These are phyloP conservation scores for Trifolium repens DNA, from an alignment of 306 rosid species.

Conservation along the genomic window DNA sequence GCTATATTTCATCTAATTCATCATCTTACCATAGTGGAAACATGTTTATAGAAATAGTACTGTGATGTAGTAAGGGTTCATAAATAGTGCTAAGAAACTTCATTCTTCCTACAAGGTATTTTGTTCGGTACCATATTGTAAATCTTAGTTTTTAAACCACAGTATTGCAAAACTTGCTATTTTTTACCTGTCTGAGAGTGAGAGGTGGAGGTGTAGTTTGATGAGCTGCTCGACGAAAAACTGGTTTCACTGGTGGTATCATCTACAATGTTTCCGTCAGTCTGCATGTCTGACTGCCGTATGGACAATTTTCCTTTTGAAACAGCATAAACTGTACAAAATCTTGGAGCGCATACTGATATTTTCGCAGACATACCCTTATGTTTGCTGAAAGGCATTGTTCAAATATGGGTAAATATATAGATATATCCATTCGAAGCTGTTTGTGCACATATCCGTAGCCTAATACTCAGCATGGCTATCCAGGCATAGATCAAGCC, in stretches of 20 bases:
- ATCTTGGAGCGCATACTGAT: conserved; percentile 67
- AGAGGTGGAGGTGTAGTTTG: conserved; percentile 56
- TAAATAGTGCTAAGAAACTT: conserved; percentile 2
- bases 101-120: neutral
- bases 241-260: conserved; percentile 64
- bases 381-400: conserved; percentile 58
- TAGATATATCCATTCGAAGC: neutral
- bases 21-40: neutral
- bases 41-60: neutral
- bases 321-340: conserved; percentile 78
- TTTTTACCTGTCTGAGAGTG: conserved; percentile 68
- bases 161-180: neutral
- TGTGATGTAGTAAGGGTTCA: neutral
- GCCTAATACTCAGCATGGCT: neutral
- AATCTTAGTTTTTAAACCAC: conserved; percentile 13
- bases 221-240: conserved; percentile 60
- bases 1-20: neutral
- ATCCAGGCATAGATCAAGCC: no score
- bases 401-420: neutral
- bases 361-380: conserved; percentile 71
- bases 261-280: conserved; percentile 52
- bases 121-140: conserved; percentile 4
- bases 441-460: neutral
- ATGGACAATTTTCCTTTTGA: conserved; percentile 80
- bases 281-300: conserved; percentile 61